Percentiles rank a stretch among this genome's conserved stretches.
Conservation (phyloP, 768 basidiomycete genomes). For the Lactarius deliciosus region DNA sequence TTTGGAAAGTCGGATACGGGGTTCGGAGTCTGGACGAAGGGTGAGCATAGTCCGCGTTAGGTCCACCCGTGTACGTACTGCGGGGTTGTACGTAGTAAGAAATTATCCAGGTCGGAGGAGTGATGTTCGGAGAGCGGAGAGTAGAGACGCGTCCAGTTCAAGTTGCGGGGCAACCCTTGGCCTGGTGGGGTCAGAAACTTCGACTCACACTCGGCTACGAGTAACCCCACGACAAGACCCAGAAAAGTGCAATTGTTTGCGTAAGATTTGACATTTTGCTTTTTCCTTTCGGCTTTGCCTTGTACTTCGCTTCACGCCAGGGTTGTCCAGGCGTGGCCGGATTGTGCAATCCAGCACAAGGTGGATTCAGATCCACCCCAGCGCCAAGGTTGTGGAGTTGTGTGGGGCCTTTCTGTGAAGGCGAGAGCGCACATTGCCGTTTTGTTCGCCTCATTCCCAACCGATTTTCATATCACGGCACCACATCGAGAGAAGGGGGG, state of each 20-base stretch:
- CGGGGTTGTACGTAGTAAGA: neutral
- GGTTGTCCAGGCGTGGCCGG: neutral
- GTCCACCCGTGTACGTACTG: neutral
- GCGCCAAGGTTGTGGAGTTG: slow-evolving; percentile 5
- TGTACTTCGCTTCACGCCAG: neutral
- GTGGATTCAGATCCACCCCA: neutral
- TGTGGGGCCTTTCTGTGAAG: slow-evolving; percentile 15
- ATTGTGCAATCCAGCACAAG: neutral
- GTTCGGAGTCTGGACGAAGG: neutral
- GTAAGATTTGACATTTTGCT: neutral
- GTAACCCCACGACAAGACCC: neutral
- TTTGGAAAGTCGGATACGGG: slow-evolving; percentile 16
- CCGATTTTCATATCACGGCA: slow-evolving; percentile 1
- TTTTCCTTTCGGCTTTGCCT: neutral
- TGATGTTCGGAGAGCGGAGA: neutral
- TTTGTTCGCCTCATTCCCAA: neutral
- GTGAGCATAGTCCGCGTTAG: neutral
- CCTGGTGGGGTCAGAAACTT: neutral
- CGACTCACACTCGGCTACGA: neutral
- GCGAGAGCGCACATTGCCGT: slow-evolving; percentile 9
- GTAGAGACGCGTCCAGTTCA: neutral
- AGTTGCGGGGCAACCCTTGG: neutral
- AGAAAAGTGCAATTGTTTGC: neutral
- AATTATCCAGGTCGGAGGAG: neutral
- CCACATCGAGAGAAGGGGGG: slow-evolving; percentile 4